Conservation (phyloP, 768 basidiomycete species). For the Dendrothele bispora region DNA sequence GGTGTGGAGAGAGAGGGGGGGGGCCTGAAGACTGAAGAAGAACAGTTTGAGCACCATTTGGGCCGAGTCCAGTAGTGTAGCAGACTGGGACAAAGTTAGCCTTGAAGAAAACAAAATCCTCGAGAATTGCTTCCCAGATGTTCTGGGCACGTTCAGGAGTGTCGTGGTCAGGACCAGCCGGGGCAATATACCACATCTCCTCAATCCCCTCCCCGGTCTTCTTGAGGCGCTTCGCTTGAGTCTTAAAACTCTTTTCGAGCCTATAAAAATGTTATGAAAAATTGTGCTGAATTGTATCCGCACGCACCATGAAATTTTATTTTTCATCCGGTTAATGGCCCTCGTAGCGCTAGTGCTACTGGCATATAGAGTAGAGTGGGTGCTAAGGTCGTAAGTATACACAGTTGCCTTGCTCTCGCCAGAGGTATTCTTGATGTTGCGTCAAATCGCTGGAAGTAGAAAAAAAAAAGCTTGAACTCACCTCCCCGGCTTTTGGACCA, state of each 20-base stretch:
- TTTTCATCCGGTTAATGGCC: not conserved
- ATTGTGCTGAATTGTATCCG: not conserved
- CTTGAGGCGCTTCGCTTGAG: not conserved
- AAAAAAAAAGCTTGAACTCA: too few species aligned
- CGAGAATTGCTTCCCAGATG: not conserved
- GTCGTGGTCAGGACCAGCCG: slow-evolving; percentile 1
- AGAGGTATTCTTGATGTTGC: too few species aligned
- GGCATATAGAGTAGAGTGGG: too few species aligned
- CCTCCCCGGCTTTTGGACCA: too few species aligned
- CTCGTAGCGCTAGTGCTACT: too few species aligned
- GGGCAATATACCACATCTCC: not conserved
- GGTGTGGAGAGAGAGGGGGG: not conserved
- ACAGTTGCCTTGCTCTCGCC: too few species aligned
- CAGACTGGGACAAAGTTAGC: slow-evolving; percentile 3
- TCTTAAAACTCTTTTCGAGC: slow-evolving; percentile 1
- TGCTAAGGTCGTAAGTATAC: too few species aligned
- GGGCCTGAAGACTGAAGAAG: not conserved
- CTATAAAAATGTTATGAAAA: too few species aligned
- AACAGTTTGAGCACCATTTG: not conserved
- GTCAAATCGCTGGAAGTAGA: too few species aligned
- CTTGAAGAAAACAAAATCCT: not conserved
- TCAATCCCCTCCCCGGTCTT: not conserved
- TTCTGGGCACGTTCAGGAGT: not conserved
- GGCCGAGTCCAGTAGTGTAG: not conserved
- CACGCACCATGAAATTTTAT: not conserved